Conservation (phyloP, 2,329 filamentous ascomycete species). For the Scedosporium apiospermum region DNA sequence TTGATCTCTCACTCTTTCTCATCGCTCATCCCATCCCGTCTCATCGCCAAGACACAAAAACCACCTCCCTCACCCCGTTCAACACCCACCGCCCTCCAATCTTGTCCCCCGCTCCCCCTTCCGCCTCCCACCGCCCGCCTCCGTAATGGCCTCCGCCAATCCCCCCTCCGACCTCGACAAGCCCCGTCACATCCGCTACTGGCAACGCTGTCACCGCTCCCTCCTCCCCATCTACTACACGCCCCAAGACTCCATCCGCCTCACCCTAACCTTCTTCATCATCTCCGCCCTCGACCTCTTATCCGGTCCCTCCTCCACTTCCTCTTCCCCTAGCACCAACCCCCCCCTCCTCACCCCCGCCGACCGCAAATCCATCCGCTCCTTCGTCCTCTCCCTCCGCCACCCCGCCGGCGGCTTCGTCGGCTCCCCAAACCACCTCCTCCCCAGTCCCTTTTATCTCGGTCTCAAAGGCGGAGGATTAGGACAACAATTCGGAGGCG, state of each 20-base stretch:
- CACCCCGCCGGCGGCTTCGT: slow-evolving; percentile 82
- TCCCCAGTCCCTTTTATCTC: slow-evolving; percentile 21
- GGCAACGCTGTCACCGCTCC: slow-evolving; percentile 76
- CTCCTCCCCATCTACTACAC: slow-evolving; percentile 78
- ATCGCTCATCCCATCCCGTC: too few relatives aligned
- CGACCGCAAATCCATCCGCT: slow-evolving; percentile 37
- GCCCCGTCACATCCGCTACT: slow-evolving; percentile 76
- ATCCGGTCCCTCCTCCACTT: slow-evolving; percentile 38
- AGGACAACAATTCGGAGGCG: too few relatives aligned
- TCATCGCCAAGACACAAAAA: too few relatives aligned
- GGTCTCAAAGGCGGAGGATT: neutral
- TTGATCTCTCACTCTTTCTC: too few relatives aligned
- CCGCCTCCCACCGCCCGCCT: neutral
- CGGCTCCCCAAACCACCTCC: slow-evolving; percentile 63
- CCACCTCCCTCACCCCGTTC: too few relatives aligned
- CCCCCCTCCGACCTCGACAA: slow-evolving; percentile 39
- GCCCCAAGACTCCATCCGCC: slow-evolving; percentile 79
- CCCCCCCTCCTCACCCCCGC: slow-evolving; percentile 37
- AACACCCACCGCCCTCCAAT: too few relatives aligned
- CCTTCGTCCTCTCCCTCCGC: slow-evolving; percentile 82
- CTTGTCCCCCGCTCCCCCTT: neutral
- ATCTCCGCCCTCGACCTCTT: slow-evolving; percentile 79
- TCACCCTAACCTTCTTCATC: slow-evolving; percentile 84
- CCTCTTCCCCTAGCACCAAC: slow-evolving; percentile 21
- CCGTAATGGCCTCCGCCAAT: slow-evolving; percentile 12